phyloP scores from a whole-genome alignment of 495 filamentous ascomycete species.

The Tuber umbilicatum region DNA sequence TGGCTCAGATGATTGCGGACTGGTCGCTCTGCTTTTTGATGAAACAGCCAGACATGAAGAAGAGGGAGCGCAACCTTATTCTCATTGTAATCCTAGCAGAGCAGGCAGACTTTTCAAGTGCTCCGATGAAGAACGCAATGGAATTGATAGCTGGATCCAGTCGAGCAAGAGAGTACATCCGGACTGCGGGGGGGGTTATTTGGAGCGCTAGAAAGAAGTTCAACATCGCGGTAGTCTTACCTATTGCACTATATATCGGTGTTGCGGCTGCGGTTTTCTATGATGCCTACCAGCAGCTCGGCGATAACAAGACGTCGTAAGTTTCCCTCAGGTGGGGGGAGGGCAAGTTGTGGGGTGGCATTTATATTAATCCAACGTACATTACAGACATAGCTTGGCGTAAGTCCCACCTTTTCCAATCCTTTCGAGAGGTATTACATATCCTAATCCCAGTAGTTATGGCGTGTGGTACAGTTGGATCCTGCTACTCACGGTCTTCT shows the following conservation, averaged over 20 bases:
- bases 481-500: slow-evolving; percentile 36
- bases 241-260: slow-evolving; percentile 38
- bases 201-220: slow-evolving; percentile 41
- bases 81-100: slow-evolving; percentile 35
- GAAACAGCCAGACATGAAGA: slow-evolving; percentile 17
- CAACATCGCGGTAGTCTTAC: slow-evolving; percentile 36
- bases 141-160: slow-evolving; percentile 31
- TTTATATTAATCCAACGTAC: slow-evolving; percentile 17
- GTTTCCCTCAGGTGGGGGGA: not conserved
- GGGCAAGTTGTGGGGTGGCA: slow-evolving; percentile 6
- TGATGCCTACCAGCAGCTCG: slow-evolving; percentile 39
- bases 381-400: slow-evolving; percentile 36
- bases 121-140: slow-evolving; percentile 22
- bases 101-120: slow-evolving; percentile 25
- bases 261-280: slow-evolving; percentile 40
- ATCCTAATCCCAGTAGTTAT: slow-evolving; percentile 15
- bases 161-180: slow-evolving; percentile 33
- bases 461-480: slow-evolving; percentile 42
- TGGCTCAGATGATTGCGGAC: slow-evolving; percentile 36
- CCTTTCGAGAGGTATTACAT: not conserved
- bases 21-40: slow-evolving; percentile 28
- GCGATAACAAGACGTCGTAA: slow-evolving; percentile 38
- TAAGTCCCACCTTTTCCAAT: slow-evolving; percentile 14
- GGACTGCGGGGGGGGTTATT: slow-evolving; percentile 33
- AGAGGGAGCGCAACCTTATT: slow-evolving; percentile 28